Evolutionary conservation across 768 basidiomycete genomes (phyloP), one percentile per base, ranked within the genome.

Genomic region (Boletus rufocinnamomeus): DNA sequence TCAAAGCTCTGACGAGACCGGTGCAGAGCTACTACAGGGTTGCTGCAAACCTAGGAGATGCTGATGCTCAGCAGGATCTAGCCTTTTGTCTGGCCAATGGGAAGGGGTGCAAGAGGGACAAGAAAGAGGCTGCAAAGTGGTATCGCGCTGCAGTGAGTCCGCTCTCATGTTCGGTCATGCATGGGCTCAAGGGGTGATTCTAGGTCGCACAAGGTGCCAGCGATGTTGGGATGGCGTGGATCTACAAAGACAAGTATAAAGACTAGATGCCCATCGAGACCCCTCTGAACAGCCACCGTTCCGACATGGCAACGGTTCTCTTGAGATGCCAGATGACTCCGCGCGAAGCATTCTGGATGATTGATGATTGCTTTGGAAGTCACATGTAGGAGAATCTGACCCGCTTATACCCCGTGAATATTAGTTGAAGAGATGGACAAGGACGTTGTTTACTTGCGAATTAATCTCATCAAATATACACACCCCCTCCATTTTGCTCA

Each of bases 41-140:
- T 43, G 93, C 93, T 10, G 91, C 94, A 17, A 82, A 82, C 35
- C 79, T 96, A 3, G 93, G 93, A 2, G 94, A 96, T 67, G 76
- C 84, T 0, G 94, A 95, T 65, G 93, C 94, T 2, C 93, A 95
- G 74, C 83, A 82, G 58, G 91, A 94, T 71, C 80, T 95, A 17
- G 94, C 82, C 2, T 95, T 92, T 67, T 92, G 90, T 72, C 80
- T 90, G 23, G 85, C 88, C 2, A 93, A 94, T 66, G 93, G 89
- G 11, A 92, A 86, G 64, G 93, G 94, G 11, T 89, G 89, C 70
- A 94, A 93, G 80, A 95, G 90, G 74, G 84, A 95, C 73, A 83
- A 86, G 69, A 91, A 88, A 63, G 87, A 86, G 66, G 87, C 94
- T 6, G 93, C 93, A 4, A 86, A 85, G 71, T 95, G 93, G 90